These are phyloP conservation scores for Silybum marianum DNA, from an alignment of 129 eudicot species.

Conservation along the genomic window DNA sequence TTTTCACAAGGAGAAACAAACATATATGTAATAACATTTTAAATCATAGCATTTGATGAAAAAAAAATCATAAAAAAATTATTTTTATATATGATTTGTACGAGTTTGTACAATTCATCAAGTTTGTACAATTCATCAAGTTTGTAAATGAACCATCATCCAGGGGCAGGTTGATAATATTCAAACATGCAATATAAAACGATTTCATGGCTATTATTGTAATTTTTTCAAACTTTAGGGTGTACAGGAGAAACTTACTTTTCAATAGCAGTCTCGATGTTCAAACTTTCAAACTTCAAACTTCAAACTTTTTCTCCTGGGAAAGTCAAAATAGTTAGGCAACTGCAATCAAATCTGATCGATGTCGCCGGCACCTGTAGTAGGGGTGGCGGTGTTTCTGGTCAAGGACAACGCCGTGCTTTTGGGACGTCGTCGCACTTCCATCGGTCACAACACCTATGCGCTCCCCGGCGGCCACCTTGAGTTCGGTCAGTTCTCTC, in stretches of 20 bases:
- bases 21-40: no score
- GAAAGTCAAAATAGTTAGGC: conserved; percentile 1
- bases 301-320: neutral
- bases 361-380: conserved; percentile 42
- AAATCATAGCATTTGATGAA: no score
- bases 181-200: neutral
- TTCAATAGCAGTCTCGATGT: neutral
- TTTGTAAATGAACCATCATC: no score
- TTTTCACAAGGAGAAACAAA: no score
- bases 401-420: conserved; percentile 57
- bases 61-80: no score
- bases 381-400: conserved; percentile 80
- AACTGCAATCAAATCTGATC: conserved; percentile 5
- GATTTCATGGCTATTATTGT: neutral
- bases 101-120: no score
- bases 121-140: no score
- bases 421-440: conserved; percentile 77
- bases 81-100: no score
- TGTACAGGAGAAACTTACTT: neutral
- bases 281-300: neutral
- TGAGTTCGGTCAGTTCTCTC: conserved; percentile 66
- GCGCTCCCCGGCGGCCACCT: conserved; percentile 96
- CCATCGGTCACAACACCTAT: conserved; percentile 65
- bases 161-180: neutral
- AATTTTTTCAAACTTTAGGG: conserved; percentile 11